Evolutionary conservation across 1,284 basidiomycete genomes (phyloP), one percentile per base, ranked within the genome.

Genomic region (Tilletia caries): DNA sequence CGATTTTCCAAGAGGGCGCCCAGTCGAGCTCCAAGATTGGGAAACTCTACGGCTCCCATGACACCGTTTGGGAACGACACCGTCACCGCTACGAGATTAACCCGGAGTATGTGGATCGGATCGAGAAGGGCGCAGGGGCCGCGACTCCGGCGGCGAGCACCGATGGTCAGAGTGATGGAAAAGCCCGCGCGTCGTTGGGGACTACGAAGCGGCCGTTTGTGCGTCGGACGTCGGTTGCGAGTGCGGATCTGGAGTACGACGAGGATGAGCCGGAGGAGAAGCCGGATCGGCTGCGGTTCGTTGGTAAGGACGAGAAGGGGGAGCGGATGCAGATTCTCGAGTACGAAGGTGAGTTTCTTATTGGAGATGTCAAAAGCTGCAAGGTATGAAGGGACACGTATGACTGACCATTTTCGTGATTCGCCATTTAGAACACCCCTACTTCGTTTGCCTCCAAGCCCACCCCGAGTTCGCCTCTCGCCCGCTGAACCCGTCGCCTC

Each of bases 391-490:
- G n/a, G n/a, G n/a, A n/a, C n/a, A n/a, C n/a, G n/a, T n/a, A n/a
- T n/a, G n/a, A n/a, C n/a, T n/a, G n/a, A n/a, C n/a, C n/a, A n/a
- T n/a, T n/a, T n/a, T n/a, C n/a, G n/a, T n/a, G n/a, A n/a, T 58
- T 44, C 62, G 66, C 23, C 69, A 15, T 4, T 41, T 77, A 92
- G 93, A 92, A 81, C 95, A 99, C 85, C 93, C 93, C 0, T 99
- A 89, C 88, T 98, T 95, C 84, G 87, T 97, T 68, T 96, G 90
- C 54, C 87, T 98, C 70, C 95, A 99, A 86, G 93, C 96, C 0
- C 95, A 99, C 82, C 95, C 95, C 2, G 95, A 99, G 84, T 95
- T 99, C 86, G 98, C 95, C 86, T 95, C 95, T 25, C 90, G 95
- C n/a, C 95, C 95, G 1, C 87, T 99, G 66, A 98, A 99, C 86